Evolutionary conservation across 164 flowering plant genomes (phyloP).

Genomic region (Kingdonia uniflora): DNA sequence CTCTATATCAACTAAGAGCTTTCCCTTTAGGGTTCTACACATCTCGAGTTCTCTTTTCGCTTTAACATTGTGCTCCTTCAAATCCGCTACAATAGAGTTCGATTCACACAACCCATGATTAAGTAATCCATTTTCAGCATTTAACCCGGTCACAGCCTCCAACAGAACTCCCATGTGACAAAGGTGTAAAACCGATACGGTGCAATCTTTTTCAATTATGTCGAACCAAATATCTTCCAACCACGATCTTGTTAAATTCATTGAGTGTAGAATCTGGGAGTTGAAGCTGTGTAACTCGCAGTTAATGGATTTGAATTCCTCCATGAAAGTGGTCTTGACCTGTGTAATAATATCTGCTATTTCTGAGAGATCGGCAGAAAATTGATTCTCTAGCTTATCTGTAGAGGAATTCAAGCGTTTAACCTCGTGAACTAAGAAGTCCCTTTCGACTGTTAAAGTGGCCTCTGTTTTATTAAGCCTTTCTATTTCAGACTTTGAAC

Average conservation of each 20-base stretch:
- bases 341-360: slow-evolving; percentile 37
- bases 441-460: slow-evolving; percentile 29
- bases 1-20: slow-evolving; percentile 68
- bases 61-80: slow-evolving; percentile 57
- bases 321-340: slow-evolving; percentile 22
- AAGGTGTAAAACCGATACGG: slow-evolving; percentile 69
- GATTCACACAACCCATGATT: slow-evolving; percentile 69
- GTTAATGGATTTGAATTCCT: slow-evolving; percentile 30
- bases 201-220: slow-evolving; percentile 72
- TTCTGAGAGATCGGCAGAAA: slow-evolving; percentile 24
- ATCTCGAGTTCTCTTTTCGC: slow-evolving; percentile 63
- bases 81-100: slow-evolving; percentile 40
- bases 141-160: slow-evolving; percentile 68
- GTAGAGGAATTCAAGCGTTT: slow-evolving; percentile 33
- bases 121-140: slow-evolving; percentile 85
- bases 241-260: slow-evolving; percentile 36
- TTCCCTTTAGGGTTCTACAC: slow-evolving; percentile 60
- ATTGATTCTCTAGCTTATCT: slow-evolving; percentile 37
- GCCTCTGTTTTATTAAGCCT: slow-evolving; percentile 29
- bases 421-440: slow-evolving; percentile 29
- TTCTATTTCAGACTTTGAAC: slow-evolving; percentile 49
- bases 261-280: slow-evolving; percentile 32
- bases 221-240: slow-evolving; percentile 91
- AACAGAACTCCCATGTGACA: slow-evolving; percentile 83
- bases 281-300: slow-evolving; percentile 40